Conservation (phyloP, 768 basidiomycete species). For the Lactifluus rugatus region DNA sequence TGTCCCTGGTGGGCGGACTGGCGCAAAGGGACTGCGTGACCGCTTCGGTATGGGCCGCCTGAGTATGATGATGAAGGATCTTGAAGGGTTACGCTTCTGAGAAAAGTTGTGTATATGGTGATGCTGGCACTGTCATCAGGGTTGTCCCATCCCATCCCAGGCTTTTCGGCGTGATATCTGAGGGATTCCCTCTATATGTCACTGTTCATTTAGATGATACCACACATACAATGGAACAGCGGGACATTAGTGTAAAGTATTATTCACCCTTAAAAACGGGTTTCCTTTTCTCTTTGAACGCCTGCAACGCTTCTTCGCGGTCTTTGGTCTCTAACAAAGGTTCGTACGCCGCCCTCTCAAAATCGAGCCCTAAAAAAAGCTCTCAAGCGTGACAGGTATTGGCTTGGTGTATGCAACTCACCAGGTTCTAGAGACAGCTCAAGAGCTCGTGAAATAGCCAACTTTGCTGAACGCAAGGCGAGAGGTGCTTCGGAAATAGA, state of each 20-base stretch:
- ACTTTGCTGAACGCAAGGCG: slow-evolving; percentile 81
- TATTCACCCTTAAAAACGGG: slow-evolving; percentile 79
- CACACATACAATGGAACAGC: background rate
- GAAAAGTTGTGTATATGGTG: slow-evolving; percentile 34
- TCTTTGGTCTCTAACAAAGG: slow-evolving; percentile 65
- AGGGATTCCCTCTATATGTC: background rate
- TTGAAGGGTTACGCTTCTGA: slow-evolving; percentile 60
- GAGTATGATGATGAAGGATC: slow-evolving; percentile 81
- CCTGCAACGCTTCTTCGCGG: slow-evolving; percentile 71
- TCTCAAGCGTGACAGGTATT: background rate
- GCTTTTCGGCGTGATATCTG: slow-evolving; percentile 28
- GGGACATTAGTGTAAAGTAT: slow-evolving; percentile 10
- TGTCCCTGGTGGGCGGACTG: slow-evolving; percentile 28
- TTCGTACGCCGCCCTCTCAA: slow-evolving; percentile 82
- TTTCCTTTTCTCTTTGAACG: slow-evolving; percentile 75
- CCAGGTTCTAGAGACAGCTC: slow-evolving; percentile 73
- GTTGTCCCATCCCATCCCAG: slow-evolving; percentile 36
- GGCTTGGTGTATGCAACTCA: slow-evolving; percentile 20
- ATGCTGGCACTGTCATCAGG: slow-evolving; percentile 47
- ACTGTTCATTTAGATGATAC: background rate
- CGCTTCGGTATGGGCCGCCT: slow-evolving; percentile 56
- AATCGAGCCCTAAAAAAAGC: slow-evolving; percentile 60
- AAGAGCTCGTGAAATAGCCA: slow-evolving; percentile 71
- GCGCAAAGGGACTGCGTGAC: slow-evolving; percentile 49
- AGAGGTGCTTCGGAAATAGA: slow-evolving; percentile 52